Percentiles rank a stretch among this genome's conserved stretches.
These are phyloP conservation scores for Infundibulicybe gibba DNA, from an alignment of 768 basidiomycete genomes.

Conservation along the genomic window DNA sequence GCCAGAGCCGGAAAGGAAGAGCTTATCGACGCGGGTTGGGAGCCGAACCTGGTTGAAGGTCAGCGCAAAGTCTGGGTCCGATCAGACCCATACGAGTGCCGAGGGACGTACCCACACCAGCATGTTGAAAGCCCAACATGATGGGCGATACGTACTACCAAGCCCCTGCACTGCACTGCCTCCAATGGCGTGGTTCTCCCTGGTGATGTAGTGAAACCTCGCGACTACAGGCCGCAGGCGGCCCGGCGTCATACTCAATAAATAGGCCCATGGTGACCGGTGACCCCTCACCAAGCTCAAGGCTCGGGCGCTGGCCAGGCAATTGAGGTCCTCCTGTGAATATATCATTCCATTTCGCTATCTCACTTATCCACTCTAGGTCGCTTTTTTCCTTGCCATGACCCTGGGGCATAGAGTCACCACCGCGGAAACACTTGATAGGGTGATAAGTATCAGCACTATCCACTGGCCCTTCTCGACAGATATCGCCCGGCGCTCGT, in stretches of 20 bases:
- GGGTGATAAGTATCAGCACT: conserved; percentile 22
- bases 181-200: conserved; percentile 36
- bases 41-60: conserved; percentile 31
- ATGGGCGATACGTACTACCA: conserved; percentile 41
- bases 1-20: conserved; percentile 24
- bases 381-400: conserved; percentile 30
- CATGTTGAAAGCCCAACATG: conserved; percentile 29
- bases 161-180: conserved; percentile 33
- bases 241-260: neutral
- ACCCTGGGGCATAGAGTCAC: conserved; percentile 15
- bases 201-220: conserved; percentile 43
- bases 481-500: conserved; percentile 18
- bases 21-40: conserved; percentile 26
- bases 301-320: conserved; percentile 48
- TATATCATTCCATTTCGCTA: neutral
- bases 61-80: too few species aligned
- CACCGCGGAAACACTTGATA: conserved; percentile 12
- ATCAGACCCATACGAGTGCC: neutral
- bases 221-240: too few species aligned
- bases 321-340: conserved; percentile 27
- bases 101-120: conserved; percentile 15
- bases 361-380: conserved; percentile 18
- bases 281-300: conserved; percentile 42
- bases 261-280: conserved; percentile 40
- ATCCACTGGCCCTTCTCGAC: conserved; percentile 32